Evolutionary conservation across 2,329 filamentous ascomycete species (phyloP).

Genomic region (Sarocladium strictum): DNA sequence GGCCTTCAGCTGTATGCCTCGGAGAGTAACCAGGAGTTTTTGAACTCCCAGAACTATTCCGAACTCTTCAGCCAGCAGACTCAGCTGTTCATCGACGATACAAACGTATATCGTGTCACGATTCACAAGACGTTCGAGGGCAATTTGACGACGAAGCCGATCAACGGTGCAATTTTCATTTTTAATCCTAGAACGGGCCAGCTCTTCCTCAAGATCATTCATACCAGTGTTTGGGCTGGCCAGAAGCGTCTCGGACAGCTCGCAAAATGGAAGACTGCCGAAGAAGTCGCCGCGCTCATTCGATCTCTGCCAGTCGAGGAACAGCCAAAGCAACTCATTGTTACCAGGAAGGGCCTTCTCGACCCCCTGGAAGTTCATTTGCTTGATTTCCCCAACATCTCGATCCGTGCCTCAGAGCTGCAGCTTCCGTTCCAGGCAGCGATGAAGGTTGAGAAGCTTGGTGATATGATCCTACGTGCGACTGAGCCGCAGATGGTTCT

Average conservation of each 20-base stretch:
- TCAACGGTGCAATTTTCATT: constrained; percentile 99
- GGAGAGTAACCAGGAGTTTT: constrained; percentile 97
- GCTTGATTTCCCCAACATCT: constrained; percentile 98
- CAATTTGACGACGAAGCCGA: constrained; percentile 97
- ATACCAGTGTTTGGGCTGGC: constrained; percentile 97
- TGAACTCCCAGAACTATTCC: constrained; percentile 99
- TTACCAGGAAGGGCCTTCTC: constrained; percentile 92
- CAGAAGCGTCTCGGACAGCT: constrained; percentile 98
- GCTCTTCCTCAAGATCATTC: constrained; percentile 97
- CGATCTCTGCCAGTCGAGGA: constrained; percentile 94
- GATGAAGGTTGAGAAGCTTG: constrained; percentile 99
- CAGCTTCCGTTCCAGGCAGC: constrained; percentile 98
- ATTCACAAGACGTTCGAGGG: constrained; percentile 99
- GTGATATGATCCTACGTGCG: constrained; percentile 96
- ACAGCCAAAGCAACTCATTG: constrained; percentile 97
- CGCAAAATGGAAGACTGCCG: constrained; percentile 98
- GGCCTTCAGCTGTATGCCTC: constrained; percentile 96
- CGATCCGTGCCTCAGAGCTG: constrained; percentile 92
- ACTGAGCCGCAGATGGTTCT: constrained; percentile 99
- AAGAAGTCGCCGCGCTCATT: constrained; percentile 98
- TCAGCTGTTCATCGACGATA: constrained; percentile 98
- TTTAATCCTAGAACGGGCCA: constrained; percentile 99
- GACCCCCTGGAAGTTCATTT: constrained; percentile 96
- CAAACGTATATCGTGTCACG: constrained; percentile 97
- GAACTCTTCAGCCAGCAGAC: constrained; percentile 99